Evolutionary conservation across 2,329 filamentous ascomycete species (phyloP).

Genomic region (Fusarium tjaetaba): DNA sequence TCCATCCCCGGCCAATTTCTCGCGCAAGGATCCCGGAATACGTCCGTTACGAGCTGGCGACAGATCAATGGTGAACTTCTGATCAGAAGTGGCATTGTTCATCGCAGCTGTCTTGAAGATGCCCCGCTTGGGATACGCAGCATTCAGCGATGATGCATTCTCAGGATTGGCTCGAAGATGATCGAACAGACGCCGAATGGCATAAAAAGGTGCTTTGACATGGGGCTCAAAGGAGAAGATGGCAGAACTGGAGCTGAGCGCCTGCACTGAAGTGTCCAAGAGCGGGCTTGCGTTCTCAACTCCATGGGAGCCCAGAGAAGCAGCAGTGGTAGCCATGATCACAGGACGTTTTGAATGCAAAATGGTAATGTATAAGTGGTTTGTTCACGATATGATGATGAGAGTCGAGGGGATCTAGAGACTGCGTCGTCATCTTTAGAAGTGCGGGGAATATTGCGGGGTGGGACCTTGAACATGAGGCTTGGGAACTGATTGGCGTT

Average conservation of each 20-base stretch:
- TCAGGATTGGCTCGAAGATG: not conserved
- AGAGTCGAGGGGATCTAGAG: not conserved
- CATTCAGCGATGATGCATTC: not conserved
- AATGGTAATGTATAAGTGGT: not conserved
- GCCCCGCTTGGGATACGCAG: not conserved
- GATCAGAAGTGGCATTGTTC: not conserved
- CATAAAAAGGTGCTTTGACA: not conserved
- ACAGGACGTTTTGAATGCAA: not conserved
- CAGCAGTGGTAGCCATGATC: not conserved
- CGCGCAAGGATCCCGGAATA: not conserved
- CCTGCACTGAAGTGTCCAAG: not conserved
- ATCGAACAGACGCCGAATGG: not conserved
- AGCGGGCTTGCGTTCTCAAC: not conserved
- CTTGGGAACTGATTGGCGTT: not conserved
- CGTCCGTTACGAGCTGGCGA: not conserved
- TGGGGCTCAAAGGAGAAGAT: not conserved
- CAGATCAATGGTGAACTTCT: constrained; percentile 1
- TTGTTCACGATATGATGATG: not conserved
- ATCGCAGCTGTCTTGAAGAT: not conserved
- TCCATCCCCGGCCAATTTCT: not conserved
- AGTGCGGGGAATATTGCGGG: not conserved
- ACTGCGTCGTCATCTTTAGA: not conserved
- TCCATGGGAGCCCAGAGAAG: not conserved
- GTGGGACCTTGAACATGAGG: not conserved
- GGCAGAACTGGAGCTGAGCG: not conserved